Base-by-base conservation (phyloP, 352 stramenopile genomes). In the Pythium aquatile region DNA sequence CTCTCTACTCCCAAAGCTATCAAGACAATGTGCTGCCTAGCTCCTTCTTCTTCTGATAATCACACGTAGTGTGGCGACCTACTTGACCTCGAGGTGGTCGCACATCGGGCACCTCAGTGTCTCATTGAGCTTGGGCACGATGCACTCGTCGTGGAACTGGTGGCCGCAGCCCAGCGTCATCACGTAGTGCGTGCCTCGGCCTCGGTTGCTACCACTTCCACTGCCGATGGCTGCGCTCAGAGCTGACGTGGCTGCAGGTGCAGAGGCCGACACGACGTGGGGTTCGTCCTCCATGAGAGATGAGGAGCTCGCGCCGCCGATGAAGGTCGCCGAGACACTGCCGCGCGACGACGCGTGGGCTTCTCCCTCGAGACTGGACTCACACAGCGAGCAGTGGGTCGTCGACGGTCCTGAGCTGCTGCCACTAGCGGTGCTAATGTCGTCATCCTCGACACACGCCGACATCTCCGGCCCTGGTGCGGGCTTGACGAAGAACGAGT, bases 81-180 rank as follows among this genome's bases (percentile, higher is more conserved):
- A 72, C 46, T 76, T 63, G 52, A 75, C 32, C 63, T 83, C 75
- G 26, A 75, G 59, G 55, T 77, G 77, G 39, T 76, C 77, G 62
- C 85, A 92, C 10, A 79, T 89, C 5, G 83, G 85, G 60, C 85
- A 94, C 1, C 61, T 58, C 56, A 92, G 69, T 37, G 69, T 81
- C 69, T 88, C 76, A 63, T 94, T 94, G 13, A 94, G 77, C 55
- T 78, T 83, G 9, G 78, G 79, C 16, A 94, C 78, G 73, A 91
- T 91, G 66, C 85, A 94, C 63, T 94, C 84, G 64, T 93, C 84
- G 67, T 93, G 84, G 65, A 93, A 93, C 53, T 87, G 80, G 56
- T 93, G 84, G 51, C 85, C 79, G 20, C 85, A 94, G 39, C 73
- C 76, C 20, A 94, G 73, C 47, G 75, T 88, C 73, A 84, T 90